Percentiles rank a stretch among this genome's conserved stretches.
Evolutionary conservation across 371 early-diverging fungal genomes (phyloP).

Genomic region (Mucor velutinosus): DNA sequence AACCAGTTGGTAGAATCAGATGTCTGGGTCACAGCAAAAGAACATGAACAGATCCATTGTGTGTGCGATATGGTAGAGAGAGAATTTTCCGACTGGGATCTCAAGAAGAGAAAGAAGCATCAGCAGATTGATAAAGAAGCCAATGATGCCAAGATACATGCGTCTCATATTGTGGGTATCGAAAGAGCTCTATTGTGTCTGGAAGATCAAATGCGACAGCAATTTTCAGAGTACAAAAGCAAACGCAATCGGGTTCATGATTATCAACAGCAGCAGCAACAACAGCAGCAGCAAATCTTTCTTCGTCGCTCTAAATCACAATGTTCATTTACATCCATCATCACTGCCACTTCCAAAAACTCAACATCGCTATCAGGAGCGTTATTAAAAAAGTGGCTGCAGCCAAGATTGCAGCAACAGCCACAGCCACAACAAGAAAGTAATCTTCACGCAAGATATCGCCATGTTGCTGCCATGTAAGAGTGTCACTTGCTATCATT

Average conservation of each 20-base stretch:
- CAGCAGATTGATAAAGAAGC: slow-evolving; percentile 14
- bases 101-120: background rate
- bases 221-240: background rate
- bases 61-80: background rate
- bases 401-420: background rate
- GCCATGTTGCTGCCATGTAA: background rate
- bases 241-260: background rate
- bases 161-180: slow-evolving; percentile 24
- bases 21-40: slow-evolving; percentile 24
- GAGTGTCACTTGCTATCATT: background rate
- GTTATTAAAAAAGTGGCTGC: slow-evolving; percentile 13
- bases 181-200: slow-evolving; percentile 15
- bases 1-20: slow-evolving; percentile 4
- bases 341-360: slow-evolving; percentile 12
- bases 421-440: background rate
- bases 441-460: background rate
- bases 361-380: slow-evolving; percentile 5
- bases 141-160: slow-evolving; percentile 11
- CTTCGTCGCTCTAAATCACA: slow-evolving; percentile 1
- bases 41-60: slow-evolving; percentile 17
- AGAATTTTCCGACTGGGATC: slow-evolving; percentile 1
- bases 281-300: background rate
- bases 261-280: background rate
- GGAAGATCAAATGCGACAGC: slow-evolving; percentile 7
- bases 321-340: background rate